These are phyloP conservation scores for Angomonas ambiguus DNA, from an alignment of 208 protist species.

Conservation along the genomic window DNA sequence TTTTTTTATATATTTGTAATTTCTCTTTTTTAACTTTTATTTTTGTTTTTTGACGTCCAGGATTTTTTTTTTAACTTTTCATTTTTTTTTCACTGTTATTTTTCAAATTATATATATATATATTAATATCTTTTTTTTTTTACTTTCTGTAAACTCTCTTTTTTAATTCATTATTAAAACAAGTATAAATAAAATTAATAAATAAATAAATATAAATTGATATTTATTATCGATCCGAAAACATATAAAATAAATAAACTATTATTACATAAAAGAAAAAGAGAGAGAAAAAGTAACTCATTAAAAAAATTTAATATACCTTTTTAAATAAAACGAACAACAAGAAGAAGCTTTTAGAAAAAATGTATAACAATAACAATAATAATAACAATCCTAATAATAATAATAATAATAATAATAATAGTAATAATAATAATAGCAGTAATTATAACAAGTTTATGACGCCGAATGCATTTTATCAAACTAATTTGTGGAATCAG, in stretches of 20 bases:
- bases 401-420: neutral
- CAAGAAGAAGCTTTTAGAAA: neutral
- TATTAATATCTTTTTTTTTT: neutral
- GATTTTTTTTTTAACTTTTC: neutral
- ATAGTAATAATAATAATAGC: neutral
- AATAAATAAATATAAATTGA: neutral
- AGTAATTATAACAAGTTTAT: neutral
- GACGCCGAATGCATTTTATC: no score
- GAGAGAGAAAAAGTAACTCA: neutral
- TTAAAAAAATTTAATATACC: neutral
- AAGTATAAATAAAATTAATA: neutral
- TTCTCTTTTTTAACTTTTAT: slow-evolving; percentile 4
- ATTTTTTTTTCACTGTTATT: neutral
- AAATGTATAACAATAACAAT: neutral
- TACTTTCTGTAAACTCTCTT: neutral
- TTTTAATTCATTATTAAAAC: neutral
- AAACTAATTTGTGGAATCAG: neutral
- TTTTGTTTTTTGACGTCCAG: neutral
- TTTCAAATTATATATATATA: neutral
- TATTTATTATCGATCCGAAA: neutral
- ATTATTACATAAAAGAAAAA: neutral
- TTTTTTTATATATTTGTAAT: neutral
- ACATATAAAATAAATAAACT: neutral
- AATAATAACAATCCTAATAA: neutral
- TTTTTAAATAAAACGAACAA: neutral